Evolutionary conservation across 306 rosid species (phyloP).

Genomic region (Datisca glomerata): DNA sequence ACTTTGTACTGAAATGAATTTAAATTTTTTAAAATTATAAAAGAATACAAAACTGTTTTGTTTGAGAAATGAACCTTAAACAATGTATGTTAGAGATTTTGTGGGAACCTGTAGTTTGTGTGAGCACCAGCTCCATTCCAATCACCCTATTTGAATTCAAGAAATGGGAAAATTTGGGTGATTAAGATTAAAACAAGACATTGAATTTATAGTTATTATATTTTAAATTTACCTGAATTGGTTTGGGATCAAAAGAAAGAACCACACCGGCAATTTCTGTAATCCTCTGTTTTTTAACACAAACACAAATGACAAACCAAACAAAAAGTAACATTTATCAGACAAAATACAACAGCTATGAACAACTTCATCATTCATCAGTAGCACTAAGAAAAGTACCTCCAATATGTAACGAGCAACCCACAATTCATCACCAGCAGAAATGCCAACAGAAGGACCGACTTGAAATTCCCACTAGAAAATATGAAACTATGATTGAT

Average conservation of each 20-base stretch:
- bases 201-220: too few relatives aligned
- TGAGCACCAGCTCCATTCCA: constrained; percentile 3
- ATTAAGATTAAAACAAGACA: too few relatives aligned
- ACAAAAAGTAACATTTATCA: neutral
- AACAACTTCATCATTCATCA: too few relatives aligned
- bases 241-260: neutral
- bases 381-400: neutral
- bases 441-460: neutral
- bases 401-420: neutral
- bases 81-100: neutral
- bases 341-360: neutral
- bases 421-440: neutral
- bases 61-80: neutral
- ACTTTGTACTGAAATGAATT: neutral
- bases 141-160: too few relatives aligned
- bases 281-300: neutral
- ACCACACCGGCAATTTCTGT: neutral
- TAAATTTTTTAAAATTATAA: neutral
- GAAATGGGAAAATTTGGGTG: too few relatives aligned
- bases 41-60: neutral
- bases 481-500: too few relatives aligned
- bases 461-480: constrained; percentile 1
- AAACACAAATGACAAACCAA: neutral
- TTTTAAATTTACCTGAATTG: too few relatives aligned
- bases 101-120: constrained; percentile 2